phyloP scores from a whole-genome alignment of 495 filamentous ascomycete species.

The Aspergillus homomorphus region DNA sequence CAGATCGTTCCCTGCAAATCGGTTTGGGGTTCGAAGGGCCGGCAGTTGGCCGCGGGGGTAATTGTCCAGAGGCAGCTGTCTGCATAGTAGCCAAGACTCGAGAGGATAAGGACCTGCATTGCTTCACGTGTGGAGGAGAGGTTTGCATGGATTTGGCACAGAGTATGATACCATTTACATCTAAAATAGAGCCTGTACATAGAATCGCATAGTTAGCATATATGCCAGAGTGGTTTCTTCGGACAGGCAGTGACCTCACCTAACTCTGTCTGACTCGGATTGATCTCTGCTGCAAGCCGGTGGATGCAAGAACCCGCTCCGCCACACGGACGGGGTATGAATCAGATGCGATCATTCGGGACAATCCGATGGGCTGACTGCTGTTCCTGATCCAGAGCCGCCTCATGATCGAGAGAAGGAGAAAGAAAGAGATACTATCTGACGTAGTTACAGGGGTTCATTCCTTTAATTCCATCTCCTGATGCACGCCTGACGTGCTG shows the following conservation, averaged over 20 bases:
- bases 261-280: neutral
- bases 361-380: neutral
- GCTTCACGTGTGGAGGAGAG: neutral
- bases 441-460: neutral
- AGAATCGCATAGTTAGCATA: neutral
- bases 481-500: conserved; percentile 4
- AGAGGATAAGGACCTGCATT: neutral
- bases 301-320: too few species aligned
- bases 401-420: too few species aligned
- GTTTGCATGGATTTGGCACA: neutral
- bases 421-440: neutral
- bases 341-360: neutral
- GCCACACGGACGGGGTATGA: too few species aligned
- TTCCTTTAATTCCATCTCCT: conserved; percentile 1
- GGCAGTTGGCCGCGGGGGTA: conserved; percentile 36
- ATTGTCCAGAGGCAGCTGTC: conserved; percentile 31
- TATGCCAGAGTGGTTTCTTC: neutral
- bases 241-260: neutral
- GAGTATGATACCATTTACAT: neutral
- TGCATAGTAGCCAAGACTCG: neutral
- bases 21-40: conserved; percentile 43
- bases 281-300: too few species aligned
- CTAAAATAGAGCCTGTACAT: neutral
- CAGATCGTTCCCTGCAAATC: conserved; percentile 48
- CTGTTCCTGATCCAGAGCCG: too few species aligned